Conservation (phyloP, 805 yeast genomes). For the Ogataea methanolica region DNA sequence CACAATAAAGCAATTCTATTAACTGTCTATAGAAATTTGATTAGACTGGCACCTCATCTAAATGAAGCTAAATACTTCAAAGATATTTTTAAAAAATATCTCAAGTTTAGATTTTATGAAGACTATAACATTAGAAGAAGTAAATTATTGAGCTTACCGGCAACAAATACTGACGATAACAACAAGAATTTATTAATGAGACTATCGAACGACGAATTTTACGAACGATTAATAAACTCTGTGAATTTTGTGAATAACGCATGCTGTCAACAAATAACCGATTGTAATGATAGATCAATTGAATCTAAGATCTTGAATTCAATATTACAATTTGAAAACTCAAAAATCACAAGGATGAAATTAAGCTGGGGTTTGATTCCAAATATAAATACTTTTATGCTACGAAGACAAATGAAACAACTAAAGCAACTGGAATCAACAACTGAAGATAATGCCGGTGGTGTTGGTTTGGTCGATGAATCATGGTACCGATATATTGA, state of each 20-base stretch:
- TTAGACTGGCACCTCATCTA: conserved; percentile 10
- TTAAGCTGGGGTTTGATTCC: conserved; percentile 1
- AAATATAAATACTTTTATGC: conserved; percentile 4
- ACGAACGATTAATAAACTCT: conserved; percentile 17
- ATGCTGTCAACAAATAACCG: conserved; percentile 6
- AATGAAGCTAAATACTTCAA: conserved; percentile 6
- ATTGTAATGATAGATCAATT: not conserved
- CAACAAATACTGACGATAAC: not conserved
- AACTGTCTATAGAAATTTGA: conserved; percentile 19
- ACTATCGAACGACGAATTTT: conserved; percentile 9
- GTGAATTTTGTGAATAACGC: conserved; percentile 25
- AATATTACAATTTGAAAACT: conserved; percentile 18
- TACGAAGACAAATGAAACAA: conserved; percentile 1
- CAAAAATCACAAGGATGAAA: not conserved
- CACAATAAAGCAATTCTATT: conserved; percentile 2
- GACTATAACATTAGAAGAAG: conserved; percentile 18
- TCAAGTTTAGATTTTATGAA: conserved; percentile 19
- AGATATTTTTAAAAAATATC: conserved; percentile 2
- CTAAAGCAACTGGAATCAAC: not conserved
- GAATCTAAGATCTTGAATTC: conserved; percentile 16
- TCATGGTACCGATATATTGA: conserved; percentile 11
- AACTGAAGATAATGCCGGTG: not conserved
- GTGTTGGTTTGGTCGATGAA: not conserved
- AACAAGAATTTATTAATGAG: not conserved
- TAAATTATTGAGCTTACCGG: not conserved